Percentiles rank a stretch among this genome's conserved stretches.
These are phyloP conservation scores for Tetraselmis chui DNA, from an alignment of 139 green algal genomes.

Conservation along the genomic window DNA sequence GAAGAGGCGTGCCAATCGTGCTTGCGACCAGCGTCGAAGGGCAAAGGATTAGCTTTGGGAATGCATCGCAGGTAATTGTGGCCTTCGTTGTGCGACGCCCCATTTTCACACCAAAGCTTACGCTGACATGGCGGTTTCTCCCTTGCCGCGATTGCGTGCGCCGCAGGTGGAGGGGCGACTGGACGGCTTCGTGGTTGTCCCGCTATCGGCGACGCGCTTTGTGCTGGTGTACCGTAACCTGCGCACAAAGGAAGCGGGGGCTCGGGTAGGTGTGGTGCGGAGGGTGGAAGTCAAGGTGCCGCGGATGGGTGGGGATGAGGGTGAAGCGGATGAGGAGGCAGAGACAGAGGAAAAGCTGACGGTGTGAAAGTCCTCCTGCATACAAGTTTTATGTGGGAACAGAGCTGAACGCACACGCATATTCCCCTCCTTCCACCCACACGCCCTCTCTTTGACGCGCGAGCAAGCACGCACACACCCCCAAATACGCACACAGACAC, in stretches of 20 bases:
- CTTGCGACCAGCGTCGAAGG: not conserved
- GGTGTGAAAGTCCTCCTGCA: too few species aligned
- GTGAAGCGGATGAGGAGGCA: not conserved
- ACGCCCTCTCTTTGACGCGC: too few species aligned
- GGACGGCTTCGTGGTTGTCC: constrained; percentile 2
- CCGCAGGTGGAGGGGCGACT: not conserved
- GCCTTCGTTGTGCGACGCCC: not conserved
- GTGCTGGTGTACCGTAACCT: constrained; percentile 14
- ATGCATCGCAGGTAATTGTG: not conserved
- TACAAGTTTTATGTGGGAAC: too few species aligned
- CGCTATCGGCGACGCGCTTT: not conserved
- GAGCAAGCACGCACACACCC: too few species aligned
- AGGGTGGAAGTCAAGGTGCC: not conserved
- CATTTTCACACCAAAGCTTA: not conserved
- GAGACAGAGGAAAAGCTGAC: not conserved
- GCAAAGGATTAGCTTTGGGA: not conserved
- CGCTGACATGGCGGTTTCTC: not conserved
- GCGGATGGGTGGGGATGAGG: not conserved
- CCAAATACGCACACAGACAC: too few species aligned
- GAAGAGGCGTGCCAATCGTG: not conserved
- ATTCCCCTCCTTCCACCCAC: too few species aligned
- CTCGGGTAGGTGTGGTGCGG: not conserved
- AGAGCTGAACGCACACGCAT: too few species aligned
- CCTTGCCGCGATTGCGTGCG: not conserved
- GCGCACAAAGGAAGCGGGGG: constrained; percentile 5